Evolutionary conservation across 2,329 filamentous ascomycete genomes (phyloP).

Genomic region (Pleoardoris graminearum): DNA sequence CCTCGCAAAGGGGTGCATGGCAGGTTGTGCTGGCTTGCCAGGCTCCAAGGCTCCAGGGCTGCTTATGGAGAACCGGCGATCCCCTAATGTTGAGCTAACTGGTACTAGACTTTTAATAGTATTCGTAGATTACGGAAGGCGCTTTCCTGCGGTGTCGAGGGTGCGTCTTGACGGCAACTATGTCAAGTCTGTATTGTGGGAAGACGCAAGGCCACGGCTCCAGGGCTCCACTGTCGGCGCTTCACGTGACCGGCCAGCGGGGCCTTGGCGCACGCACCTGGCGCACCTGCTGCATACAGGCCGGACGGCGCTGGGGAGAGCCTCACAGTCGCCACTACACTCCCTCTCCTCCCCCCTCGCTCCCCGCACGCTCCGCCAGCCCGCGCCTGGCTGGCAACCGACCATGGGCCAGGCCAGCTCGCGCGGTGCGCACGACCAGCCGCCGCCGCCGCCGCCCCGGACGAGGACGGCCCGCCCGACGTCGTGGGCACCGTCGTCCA

Average conservation of each 20-base stretch:
- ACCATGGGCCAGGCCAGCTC: constrained; percentile 47
- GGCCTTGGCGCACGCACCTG: constrained; percentile 3
- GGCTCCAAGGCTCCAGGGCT: no score
- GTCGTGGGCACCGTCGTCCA: constrained; percentile 39
- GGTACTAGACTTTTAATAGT: no score
- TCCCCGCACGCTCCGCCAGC: constrained; percentile 25
- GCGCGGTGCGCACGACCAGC: constrained; percentile 25
- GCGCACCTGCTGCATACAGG: constrained; percentile 5
- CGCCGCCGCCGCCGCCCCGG: constrained; percentile 22
- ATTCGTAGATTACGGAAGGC: background rate
- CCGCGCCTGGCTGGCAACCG: constrained; percentile 30
- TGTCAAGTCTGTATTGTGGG: no score
- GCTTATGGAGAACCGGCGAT: no score
- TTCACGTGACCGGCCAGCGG: background rate
- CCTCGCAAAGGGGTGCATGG: constrained; percentile 41
- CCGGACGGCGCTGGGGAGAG: constrained; percentile 1
- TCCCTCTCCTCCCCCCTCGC: constrained; percentile 6
- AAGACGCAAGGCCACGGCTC: no score
- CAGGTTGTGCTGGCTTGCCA: no score
- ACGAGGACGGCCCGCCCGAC: constrained; percentile 31
- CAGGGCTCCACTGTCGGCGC: no score
- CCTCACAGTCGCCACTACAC: constrained; percentile 8
- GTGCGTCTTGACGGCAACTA: no score
- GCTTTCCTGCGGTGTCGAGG: no score
- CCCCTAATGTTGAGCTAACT: no score